Conservation (phyloP, 371 early-diverging fungal species). For the Entomophthora muscae region DNA sequence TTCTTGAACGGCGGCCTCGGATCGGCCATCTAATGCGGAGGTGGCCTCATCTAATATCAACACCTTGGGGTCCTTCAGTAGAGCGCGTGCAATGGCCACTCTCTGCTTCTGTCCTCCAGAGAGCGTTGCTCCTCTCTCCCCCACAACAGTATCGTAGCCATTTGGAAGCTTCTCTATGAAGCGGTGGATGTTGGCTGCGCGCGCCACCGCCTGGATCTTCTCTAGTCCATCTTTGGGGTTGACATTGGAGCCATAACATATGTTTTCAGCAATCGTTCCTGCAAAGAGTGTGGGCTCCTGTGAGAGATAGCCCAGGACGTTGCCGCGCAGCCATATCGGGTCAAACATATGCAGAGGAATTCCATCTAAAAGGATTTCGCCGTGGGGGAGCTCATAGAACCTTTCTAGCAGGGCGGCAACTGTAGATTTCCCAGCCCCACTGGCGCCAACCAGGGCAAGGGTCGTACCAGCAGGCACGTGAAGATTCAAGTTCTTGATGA, state of each 20-base stretch:
- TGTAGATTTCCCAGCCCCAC: slow-evolving; percentile 44
- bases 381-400: slow-evolving; percentile 41
- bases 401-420: slow-evolving; percentile 45
- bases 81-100: slow-evolving; percentile 30
- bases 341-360: slow-evolving; percentile 27
- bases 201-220: slow-evolving; percentile 30
- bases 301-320: slow-evolving; percentile 47
- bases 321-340: slow-evolving; percentile 32
- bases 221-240: slow-evolving; percentile 25
- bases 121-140: slow-evolving; percentile 50
- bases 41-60: slow-evolving; percentile 88
- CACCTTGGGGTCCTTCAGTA: slow-evolving; percentile 49
- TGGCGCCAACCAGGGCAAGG: slow-evolving; percentile 43
- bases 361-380: slow-evolving; percentile 38
- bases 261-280: slow-evolving; percentile 60
- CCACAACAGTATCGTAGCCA: slow-evolving; percentile 47
- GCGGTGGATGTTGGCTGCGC: slow-evolving; percentile 35
- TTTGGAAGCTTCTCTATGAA: too few species aligned
- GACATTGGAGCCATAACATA: slow-evolving; percentile 35
- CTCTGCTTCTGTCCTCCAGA: too few species aligned
- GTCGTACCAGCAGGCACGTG: slow-evolving; percentile 41
- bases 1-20: slow-evolving; percentile 63
- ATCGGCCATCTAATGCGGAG: slow-evolving; percentile 59
- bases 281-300: slow-evolving; percentile 77
- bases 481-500: slow-evolving; percentile 42